phyloP scores from a whole-genome alignment of 2,329 filamentous ascomycete species.

The Aspergillus vadensis region DNA sequence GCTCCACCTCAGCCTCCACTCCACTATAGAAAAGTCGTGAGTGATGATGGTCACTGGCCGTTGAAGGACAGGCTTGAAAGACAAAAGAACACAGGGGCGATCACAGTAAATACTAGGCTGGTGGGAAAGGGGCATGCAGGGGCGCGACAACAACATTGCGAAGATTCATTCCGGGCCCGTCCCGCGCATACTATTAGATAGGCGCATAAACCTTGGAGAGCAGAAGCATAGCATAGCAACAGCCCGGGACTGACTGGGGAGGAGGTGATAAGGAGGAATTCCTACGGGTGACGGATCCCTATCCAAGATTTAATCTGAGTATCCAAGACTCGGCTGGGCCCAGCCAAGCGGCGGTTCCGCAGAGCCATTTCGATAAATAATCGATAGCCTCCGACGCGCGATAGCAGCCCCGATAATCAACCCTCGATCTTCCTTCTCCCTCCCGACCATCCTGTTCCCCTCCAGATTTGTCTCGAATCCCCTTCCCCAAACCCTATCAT shows the following conservation, averaged over 20 bases:
- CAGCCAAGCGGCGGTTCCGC: constrained; percentile 18
- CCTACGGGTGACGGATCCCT: not conserved
- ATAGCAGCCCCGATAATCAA: constrained; percentile 19
- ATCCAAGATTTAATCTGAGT: not conserved
- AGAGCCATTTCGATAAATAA: constrained; percentile 20
- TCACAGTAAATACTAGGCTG: not conserved
- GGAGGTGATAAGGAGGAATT: constrained; percentile 1
- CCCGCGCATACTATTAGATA: constrained; percentile 12
- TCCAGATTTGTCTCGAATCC: not conserved
- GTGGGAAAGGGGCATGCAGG: constrained; percentile 12
- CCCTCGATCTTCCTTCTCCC: constrained; percentile 12
- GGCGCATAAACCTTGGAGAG: constrained; percentile 7
- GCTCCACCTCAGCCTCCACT: not conserved
- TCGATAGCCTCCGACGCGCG: constrained; percentile 22
- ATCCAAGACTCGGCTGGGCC: not conserved
- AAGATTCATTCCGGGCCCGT: constrained; percentile 14
- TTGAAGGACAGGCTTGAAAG: not conserved
- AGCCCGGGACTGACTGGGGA: not conserved
- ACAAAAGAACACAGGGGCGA: not conserved
- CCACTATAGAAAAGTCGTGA: not conserved
- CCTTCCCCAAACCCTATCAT: not conserved
- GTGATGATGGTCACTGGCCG: not conserved
- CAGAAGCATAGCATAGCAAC: not conserved
- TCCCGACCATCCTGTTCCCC: not conserved
- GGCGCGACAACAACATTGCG: constrained; percentile 14